phyloP scores from a whole-genome alignment of 1,284 basidiomycete genomes.

The Heterobasidion annosum region DNA sequence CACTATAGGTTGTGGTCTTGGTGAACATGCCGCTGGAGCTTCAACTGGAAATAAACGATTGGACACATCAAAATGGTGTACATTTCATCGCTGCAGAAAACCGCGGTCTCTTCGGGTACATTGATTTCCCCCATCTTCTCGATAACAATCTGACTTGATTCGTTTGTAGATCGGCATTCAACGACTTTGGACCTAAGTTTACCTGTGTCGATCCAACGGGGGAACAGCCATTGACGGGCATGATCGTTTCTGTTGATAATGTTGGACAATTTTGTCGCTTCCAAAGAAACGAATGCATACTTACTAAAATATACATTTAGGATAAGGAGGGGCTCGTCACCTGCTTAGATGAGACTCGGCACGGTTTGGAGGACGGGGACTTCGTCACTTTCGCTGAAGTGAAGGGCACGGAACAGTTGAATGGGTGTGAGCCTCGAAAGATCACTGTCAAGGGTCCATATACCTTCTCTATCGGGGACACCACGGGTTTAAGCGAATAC shows the following conservation, averaged over 20 bases:
- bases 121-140: conserved; percentile 11
- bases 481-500: conserved; percentile 72
- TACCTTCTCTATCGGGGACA: conserved; percentile 92
- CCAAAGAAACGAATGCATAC: no score
- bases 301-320: conserved; percentile 26
- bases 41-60: conserved; percentile 93
- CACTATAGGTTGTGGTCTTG: conserved; percentile 75
- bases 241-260: conserved; percentile 90
- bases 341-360: conserved; percentile 94
- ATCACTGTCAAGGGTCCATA: conserved; percentile 94
- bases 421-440: conserved; percentile 87
- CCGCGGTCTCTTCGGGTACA: conserved; percentile 89
- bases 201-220: conserved; percentile 94
- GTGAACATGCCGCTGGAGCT: conserved; percentile 73
- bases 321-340: conserved; percentile 88
- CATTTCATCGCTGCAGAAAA: conserved; percentile 92
- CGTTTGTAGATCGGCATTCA: conserved; percentile 74
- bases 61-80: conserved; percentile 83
- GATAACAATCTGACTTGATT: conserved; percentile 12
- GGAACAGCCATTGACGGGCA: conserved; percentile 88
- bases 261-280: conserved; percentile 22
- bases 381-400: conserved; percentile 98
- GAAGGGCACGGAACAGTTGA: conserved; percentile 90
- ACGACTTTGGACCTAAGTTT: conserved; percentile 94
- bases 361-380: conserved; percentile 97